A percentile compares a stretch with the other conserved stretches of the same genome.
Evolutionary conservation across 2,329 filamentous ascomycete species (phyloP).

Genomic region (Diaporthe destruens): DNA sequence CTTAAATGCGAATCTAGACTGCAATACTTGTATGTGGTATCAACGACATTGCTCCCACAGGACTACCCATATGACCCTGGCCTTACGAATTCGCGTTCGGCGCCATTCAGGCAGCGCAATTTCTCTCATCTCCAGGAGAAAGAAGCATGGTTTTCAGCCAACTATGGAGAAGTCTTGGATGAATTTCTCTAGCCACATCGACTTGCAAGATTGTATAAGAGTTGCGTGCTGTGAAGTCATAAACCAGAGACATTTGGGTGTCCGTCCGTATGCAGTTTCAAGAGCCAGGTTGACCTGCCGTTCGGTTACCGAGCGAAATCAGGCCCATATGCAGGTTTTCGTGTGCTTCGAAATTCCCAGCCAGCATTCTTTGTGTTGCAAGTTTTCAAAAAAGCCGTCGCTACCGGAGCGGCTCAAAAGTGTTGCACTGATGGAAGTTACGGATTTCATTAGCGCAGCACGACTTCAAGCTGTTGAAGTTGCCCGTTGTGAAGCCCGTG

Average conservation of each 20-base stretch:
- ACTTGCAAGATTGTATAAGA: background rate
- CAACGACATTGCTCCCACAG: background rate
- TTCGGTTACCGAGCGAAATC: background rate
- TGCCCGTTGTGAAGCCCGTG: background rate
- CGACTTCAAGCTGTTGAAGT: background rate
- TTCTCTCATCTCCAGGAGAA: conserved; percentile 3
- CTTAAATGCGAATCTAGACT: background rate
- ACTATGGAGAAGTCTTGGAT: background rate
- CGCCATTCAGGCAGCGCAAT: background rate
- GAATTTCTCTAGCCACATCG: background rate
- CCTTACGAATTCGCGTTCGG: background rate
- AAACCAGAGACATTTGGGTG: background rate
- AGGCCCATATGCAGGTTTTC: background rate
- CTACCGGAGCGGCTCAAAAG: background rate
- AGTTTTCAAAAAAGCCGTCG: background rate
- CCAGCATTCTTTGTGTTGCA: background rate
- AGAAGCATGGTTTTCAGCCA: background rate
- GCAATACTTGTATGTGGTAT: no score
- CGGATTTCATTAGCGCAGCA: background rate
- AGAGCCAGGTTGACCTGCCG: no score
- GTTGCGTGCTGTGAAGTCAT: no score
- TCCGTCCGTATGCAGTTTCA: background rate
- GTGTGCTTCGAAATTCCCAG: background rate
- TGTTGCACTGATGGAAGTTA: background rate
- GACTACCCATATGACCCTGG: conserved; percentile 1